Percentiles rank a stretch among this genome's conserved stretches.
Conservation (phyloP, 495 filamentous ascomycete species). For the Darksidea phi region DNA sequence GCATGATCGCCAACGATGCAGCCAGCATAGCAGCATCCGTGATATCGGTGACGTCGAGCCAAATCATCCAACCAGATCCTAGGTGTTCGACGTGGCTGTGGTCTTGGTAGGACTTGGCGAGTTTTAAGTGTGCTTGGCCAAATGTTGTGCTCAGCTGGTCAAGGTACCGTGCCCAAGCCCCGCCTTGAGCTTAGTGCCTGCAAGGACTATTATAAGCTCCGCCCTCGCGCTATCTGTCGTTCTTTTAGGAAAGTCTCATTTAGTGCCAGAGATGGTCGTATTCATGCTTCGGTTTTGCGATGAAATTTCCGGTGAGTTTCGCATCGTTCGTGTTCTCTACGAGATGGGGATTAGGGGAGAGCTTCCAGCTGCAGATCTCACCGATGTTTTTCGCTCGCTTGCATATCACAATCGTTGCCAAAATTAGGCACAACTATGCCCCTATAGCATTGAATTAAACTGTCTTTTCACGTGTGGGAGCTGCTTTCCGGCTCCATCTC, state of each 20-base stretch:
- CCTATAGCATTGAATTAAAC: no score
- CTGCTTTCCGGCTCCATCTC: no score
- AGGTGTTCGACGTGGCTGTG: slow-evolving; percentile 1
- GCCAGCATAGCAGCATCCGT: neutral
- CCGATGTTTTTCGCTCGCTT: no score
- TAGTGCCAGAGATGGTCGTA: neutral
- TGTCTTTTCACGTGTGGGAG: no score
- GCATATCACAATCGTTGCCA: no score
- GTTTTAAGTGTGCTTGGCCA: neutral
- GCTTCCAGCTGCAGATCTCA: no score
- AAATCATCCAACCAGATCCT: slow-evolving; percentile 1
- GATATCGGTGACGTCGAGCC: neutral
- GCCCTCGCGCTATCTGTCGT: neutral
- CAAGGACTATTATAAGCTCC: neutral
- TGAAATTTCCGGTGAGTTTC: neutral
- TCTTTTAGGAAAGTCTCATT: no score
- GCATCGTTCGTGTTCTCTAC: no score
- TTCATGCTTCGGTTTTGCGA: neutral
- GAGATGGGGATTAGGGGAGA: no score
- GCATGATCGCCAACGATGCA: slow-evolving; percentile 1
- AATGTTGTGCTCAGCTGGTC: neutral
- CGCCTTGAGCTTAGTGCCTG: neutral
- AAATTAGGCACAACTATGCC: no score
- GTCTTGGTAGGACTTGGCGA: slow-evolving; percentile 8
- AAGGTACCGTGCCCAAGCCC: neutral